Evolutionary conservation across 129 eudicot genomes (phyloP), one percentile per base, ranked within the genome.

Genomic region (Pseudognaphalium luteoalbum): DNA sequence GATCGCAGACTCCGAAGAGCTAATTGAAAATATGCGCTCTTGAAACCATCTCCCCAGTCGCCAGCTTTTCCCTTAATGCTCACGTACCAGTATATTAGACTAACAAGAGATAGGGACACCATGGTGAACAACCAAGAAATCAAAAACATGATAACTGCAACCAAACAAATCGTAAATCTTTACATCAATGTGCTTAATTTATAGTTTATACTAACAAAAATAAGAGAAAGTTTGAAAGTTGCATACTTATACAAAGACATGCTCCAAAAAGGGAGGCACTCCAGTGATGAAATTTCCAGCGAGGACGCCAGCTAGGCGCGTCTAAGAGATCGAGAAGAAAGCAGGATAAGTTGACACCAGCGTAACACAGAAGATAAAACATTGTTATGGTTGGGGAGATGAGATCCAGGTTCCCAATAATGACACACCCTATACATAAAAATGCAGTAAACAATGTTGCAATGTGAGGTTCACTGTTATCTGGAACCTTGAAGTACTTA

Each of bases 241-340:
- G 25, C 71, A 42, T 76, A 91, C 96, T 87, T 47, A 87, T 85
- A 79, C 97, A 88, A 69, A 89, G 84, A 52, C 72, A 81, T 47
- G 97, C 97, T 81, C 97, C 97, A 84, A 91, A 61, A 66, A 91
- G 90, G 33, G 97, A 88, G 82, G 88, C 87, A 64, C 96, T 91
- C 97, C 97, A 91, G 68, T 91, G 97, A 82, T 91, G 97, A 80
- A 88, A 91, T 25, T 89, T 91, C 96, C 97, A 91, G 20, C 97
- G 77, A 54, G 97, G 96, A 65, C 97, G 97, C 96, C 97, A 91
- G 87, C 97, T 88, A 56, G 97, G 97, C 65, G 97, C 97, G 78
- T 91, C 97, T 61, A 91, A 66, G 33, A 91, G 90, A 76, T 91
- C 97, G 68, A 91, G 87, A 76, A 91, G 97, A 72, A 91, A 91